Conservation (phyloP, 1,284 basidiomycete genomes). For the Moesziomyces globuligerus region DNA sequence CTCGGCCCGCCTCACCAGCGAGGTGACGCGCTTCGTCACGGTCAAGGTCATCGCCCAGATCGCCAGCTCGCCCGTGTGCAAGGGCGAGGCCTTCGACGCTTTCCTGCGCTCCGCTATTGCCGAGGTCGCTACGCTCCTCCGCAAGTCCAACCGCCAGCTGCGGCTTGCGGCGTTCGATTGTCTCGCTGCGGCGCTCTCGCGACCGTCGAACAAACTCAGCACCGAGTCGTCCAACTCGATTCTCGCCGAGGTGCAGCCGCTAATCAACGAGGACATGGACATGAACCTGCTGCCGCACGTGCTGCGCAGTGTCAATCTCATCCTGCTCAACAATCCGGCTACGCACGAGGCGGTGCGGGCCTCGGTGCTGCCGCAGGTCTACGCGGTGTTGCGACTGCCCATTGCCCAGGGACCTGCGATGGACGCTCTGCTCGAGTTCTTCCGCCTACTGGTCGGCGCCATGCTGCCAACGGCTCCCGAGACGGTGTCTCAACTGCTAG, state of each 20-base stretch:
- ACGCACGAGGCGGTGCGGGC: conserved; percentile 32
- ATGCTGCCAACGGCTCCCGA: conserved; percentile 70
- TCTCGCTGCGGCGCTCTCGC: conserved; percentile 77
- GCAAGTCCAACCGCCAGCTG: conserved; percentile 80
- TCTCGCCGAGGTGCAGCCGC: conserved; percentile 52
- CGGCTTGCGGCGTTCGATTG: conserved; percentile 84
- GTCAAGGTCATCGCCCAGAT: conserved; percentile 70
- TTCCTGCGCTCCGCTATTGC: conserved; percentile 82
- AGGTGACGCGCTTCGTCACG: conserved; percentile 70
- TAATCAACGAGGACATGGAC: conserved; percentile 52
- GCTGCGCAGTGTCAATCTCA: conserved; percentile 42
- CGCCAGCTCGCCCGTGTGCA: conserved; percentile 68
- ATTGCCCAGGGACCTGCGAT: conserved; percentile 78
- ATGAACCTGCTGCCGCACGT: conserved; percentile 53
- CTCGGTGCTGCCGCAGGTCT: conserved; percentile 75
- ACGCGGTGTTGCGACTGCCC: conserved; percentile 79
- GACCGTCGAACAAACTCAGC: conserved; percentile 69
- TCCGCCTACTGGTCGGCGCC: conserved; percentile 80
- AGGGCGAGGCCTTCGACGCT: conserved; percentile 71
- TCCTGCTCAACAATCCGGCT: conserved; percentile 35
- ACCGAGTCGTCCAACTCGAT: conserved; percentile 36
- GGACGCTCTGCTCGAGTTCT: conserved; percentile 83
- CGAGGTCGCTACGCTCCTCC: conserved; percentile 80
- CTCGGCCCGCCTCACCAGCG: conserved; percentile 76
- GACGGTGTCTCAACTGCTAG: conserved; percentile 40